Percentiles rank a stretch among this genome's conserved stretches.
Evolutionary conservation across 192 early-diverging fungal genomes (phyloP).

Genomic region (Pecoramyces ruminantium): DNA sequence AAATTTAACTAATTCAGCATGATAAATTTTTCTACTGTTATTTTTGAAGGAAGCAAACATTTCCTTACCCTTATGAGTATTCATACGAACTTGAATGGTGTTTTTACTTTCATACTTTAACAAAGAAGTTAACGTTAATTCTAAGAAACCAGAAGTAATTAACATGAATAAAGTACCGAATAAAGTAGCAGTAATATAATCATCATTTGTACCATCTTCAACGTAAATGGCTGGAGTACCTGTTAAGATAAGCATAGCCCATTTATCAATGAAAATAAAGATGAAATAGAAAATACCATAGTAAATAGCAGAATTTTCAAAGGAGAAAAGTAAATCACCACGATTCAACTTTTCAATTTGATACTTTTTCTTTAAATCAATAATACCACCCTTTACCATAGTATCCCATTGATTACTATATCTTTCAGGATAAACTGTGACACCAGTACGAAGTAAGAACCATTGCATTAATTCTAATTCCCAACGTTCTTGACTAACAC

Average conservation of each 20-base stretch:
- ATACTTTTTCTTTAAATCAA: conserved; percentile 20
- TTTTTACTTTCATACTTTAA: neutral
- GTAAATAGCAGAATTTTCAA: conserved; percentile 17
- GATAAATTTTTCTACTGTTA: neutral
- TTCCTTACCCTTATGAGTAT: neutral
- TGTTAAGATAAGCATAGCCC: conserved; percentile 18
- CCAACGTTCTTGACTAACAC: conserved; percentile 11
- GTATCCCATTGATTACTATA: conserved; percentile 22
- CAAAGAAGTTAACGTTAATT: conserved; percentile 8
- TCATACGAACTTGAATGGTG: neutral
- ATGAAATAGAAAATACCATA: conserved; percentile 23
- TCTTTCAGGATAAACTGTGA: conserved; percentile 7
- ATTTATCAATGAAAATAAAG: conserved; percentile 19
- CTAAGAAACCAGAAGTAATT: conserved; percentile 15
- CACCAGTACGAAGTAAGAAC: conserved; percentile 12
- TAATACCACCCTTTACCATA: conserved; percentile 15
- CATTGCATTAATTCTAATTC: conserved; percentile 19
- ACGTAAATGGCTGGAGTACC: neutral
- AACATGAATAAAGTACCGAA: conserved; percentile 20
- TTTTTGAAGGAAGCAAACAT: neutral
- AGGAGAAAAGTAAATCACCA: conserved; percentile 17
- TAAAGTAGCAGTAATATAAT: conserved; percentile 11
- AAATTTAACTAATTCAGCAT: neutral
- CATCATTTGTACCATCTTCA: neutral
- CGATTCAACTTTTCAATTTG: conserved; percentile 25